A percentile compares a stretch with the other conserved stretches of the same genome.
phyloP scores from a whole-genome alignment of 129 eudicot species.

The Helianthus annuus region DNA sequence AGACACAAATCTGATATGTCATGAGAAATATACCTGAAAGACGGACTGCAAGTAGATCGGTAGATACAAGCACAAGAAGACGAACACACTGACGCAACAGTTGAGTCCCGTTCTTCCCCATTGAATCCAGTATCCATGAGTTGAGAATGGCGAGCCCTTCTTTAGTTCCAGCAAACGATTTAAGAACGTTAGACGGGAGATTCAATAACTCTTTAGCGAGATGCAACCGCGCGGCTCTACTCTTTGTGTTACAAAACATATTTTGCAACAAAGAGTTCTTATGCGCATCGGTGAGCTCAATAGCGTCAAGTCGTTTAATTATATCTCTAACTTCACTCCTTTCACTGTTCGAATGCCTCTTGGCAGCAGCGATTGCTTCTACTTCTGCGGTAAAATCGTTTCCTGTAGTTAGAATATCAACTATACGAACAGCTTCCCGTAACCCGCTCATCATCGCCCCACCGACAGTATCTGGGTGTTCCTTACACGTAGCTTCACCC shows the following conservation, averaged over 20 bases:
- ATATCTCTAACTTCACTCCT: constrained; percentile 87
- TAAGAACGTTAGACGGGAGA: constrained; percentile 70
- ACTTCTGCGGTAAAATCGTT: constrained; percentile 81
- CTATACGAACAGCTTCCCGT: constrained; percentile 91
- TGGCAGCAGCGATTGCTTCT: constrained; percentile 85
- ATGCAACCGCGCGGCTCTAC: constrained; percentile 83
- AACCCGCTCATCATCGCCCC: constrained; percentile 99
- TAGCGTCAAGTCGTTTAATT: constrained; percentile 63
- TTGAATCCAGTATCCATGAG: constrained; percentile 97
- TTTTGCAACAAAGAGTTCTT: constrained; percentile 63
- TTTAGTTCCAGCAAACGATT: constrained; percentile 89
- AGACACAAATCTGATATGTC: not conserved
- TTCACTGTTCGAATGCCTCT: constrained; percentile 65
- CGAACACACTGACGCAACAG: constrained; percentile 97
- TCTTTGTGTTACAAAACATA: constrained; percentile 78
- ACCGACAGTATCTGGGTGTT: constrained; percentile 98
- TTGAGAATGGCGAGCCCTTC: constrained; percentile 83
- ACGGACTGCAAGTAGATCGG: constrained; percentile 91
- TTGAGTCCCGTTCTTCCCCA: constrained; percentile 98
- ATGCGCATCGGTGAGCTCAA: constrained; percentile 54
- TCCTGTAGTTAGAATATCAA: constrained; percentile 77
- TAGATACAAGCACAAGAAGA: constrained; percentile 92
- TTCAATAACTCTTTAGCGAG: constrained; percentile 78
- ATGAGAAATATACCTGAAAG: constrained; percentile 67
- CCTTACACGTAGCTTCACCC: constrained; percentile 99